Evolutionary conservation across 139 green algal species (phyloP).

Genomic region (Asterochloris sp.): DNA sequence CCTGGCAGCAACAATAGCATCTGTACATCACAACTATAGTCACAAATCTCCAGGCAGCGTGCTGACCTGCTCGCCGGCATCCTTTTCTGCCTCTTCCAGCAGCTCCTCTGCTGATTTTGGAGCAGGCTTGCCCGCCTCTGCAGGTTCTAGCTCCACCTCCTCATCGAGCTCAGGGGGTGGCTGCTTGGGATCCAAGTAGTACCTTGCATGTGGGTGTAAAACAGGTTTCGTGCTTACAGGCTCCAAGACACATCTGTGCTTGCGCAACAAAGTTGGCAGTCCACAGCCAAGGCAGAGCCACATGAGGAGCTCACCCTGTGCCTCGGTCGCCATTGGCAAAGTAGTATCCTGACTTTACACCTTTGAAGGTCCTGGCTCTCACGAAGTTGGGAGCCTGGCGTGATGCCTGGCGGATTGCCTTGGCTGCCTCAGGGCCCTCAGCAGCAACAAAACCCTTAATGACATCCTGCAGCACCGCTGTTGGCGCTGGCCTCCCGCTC

Average conservation of each 20-base stretch:
- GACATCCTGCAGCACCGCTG: slow-evolving; percentile 23
- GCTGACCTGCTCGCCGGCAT: slow-evolving; percentile 46
- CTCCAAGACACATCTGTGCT: no score
- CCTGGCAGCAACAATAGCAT: not conserved
- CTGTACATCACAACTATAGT: not conserved
- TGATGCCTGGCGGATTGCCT: no score
- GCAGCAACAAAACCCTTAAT: slow-evolving; percentile 18
- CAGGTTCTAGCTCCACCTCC: slow-evolving; percentile 3
- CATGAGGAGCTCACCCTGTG: slow-evolving; percentile 46
- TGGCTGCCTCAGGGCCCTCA: not conserved
- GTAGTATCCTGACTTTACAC: slow-evolving; percentile 54
- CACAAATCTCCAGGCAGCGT: not conserved
- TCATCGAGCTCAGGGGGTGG: not conserved
- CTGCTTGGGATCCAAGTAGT: slow-evolving; percentile 20
- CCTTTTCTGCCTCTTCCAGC: slow-evolving; percentile 70
- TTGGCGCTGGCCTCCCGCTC: slow-evolving; percentile 10
- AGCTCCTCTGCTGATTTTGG: slow-evolving; percentile 60
- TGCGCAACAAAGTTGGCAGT: not conserved
- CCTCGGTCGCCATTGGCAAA: slow-evolving; percentile 56
- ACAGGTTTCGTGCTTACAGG: no score
- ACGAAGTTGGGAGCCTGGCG: slow-evolving; percentile 29
- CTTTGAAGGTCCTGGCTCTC: slow-evolving; percentile 36
- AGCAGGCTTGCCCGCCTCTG: slow-evolving; percentile 3
- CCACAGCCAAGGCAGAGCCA: not conserved
- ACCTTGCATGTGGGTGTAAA: slow-evolving; percentile 5